Evolutionary conservation across 441 rosid genomes (phyloP).

Genomic region (Populus hybrid): DNA sequence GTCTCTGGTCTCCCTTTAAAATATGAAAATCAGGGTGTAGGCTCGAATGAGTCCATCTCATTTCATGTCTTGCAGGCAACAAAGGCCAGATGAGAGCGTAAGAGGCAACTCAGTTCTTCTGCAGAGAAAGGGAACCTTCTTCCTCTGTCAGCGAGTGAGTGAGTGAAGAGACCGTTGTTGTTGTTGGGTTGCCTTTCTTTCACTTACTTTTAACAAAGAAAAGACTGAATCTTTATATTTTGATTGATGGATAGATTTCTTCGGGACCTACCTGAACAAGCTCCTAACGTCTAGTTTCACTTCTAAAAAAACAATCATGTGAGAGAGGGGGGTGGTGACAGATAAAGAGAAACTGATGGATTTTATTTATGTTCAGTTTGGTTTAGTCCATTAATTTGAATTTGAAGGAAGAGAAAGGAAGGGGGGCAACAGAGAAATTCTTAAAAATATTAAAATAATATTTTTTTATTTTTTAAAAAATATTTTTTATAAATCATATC

Average conservation of each 20-base stretch:
- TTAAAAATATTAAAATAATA: not conserved
- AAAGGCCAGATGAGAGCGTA: not conserved
- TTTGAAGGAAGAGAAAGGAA: slow-evolving; percentile 5
- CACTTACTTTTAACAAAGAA: not conserved
- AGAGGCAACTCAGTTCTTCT: not conserved
- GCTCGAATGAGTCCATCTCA: slow-evolving; percentile 25
- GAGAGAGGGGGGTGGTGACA: not conserved
- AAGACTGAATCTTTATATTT: not conserved
- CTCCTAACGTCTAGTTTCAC: slow-evolving; percentile 34
- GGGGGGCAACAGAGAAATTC: not conserved
- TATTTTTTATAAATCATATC: too few species aligned
- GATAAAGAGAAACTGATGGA: not conserved
- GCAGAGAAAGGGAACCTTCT: slow-evolving; percentile 9
- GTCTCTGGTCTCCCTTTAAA: not conserved
- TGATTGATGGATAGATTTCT: not conserved
- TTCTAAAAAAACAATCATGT: not conserved
- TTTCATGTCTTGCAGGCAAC: slow-evolving; percentile 9
- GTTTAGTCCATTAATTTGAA: slow-evolving; percentile 13
- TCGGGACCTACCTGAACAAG: slow-evolving; percentile 19
- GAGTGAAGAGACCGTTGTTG: not conserved
- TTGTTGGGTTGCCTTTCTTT: slow-evolving; percentile 11
- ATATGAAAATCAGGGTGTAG: slow-evolving; percentile 13
- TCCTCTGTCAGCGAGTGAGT: not conserved
- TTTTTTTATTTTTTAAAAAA: too few species aligned
- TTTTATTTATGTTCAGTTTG: slow-evolving; percentile 4